A percentile compares a stretch with the other conserved stretches of the same genome.
phyloP scores from a whole-genome alignment of 306 rosid species.

The Cicer judaicum region DNA sequence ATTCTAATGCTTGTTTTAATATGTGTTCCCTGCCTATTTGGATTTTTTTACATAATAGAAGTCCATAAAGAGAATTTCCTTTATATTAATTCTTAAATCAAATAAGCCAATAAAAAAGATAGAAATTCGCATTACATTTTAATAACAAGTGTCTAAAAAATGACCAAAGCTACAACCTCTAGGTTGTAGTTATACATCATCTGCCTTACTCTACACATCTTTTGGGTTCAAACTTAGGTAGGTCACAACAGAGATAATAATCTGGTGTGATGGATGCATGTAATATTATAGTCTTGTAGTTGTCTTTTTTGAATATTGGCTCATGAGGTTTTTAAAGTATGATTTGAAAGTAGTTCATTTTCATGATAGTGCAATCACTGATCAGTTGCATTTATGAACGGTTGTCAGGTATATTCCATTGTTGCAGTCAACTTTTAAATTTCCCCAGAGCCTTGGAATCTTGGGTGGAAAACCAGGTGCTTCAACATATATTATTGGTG shows the following conservation, averaged over 20 bases:
- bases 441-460: conserved; percentile 95
- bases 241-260: neutral
- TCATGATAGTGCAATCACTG: conserved; percentile 21
- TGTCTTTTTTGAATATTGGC: conserved; percentile 30
- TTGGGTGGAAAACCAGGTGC: conserved; percentile 95
- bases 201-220: neutral
- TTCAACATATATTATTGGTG: conserved; percentile 89
- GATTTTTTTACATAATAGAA: conserved; percentile 1
- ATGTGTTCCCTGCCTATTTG: neutral
- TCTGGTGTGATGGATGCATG: conserved; percentile 11
- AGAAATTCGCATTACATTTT: neutral
- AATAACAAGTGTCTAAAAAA: conserved; percentile 18
- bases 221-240: neutral
- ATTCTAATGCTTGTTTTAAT: conserved; percentile 1
- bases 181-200: conserved; percentile 8
- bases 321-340: conserved; percentile 21
- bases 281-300: conserved; percentile 8
- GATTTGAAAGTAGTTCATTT: conserved; percentile 14
- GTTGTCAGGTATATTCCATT: conserved; percentile 81
- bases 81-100: conserved; percentile 27
- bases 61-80: conserved; percentile 4
- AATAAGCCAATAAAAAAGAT: conserved; percentile 3
- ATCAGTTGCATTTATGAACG: conserved; percentile 40
- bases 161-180: conserved; percentile 21
- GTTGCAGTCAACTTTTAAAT: conserved; percentile 77